A percentile compares a stretch with the other conserved stretches of the same genome.
Evolutionary conservation across 1,139 yeast species (phyloP).

Genomic region (Geotrichum aggregatum): DNA sequence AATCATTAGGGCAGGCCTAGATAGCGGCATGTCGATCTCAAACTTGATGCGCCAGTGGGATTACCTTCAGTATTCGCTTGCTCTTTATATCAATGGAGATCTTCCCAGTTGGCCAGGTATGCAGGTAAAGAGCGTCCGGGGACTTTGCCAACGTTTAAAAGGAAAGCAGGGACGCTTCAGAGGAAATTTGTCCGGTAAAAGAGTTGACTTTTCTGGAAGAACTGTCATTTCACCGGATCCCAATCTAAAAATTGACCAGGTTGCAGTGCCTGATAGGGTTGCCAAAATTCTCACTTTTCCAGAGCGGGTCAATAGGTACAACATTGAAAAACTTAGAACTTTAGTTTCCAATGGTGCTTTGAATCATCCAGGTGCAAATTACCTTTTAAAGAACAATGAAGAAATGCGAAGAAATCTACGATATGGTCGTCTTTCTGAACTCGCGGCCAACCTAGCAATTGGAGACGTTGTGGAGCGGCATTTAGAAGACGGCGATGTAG

Average conservation of each 20-base stretch:
- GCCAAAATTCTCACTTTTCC: slow-evolving; percentile 96
- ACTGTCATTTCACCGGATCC: slow-evolving; percentile 99
- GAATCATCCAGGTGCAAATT: slow-evolving; percentile 94
- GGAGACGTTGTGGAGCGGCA: slow-evolving; percentile 99
- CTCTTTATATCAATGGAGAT: slow-evolving; percentile 96
- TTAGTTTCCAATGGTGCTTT: slow-evolving; percentile 82
- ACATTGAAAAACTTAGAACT: slow-evolving; percentile 67
- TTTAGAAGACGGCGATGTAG: slow-evolving; percentile 94
- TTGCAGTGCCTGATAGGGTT: slow-evolving; percentile 95
- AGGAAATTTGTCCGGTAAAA: slow-evolving; percentile 95
- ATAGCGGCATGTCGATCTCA: slow-evolving; percentile 87
- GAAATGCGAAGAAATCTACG: slow-evolving; percentile 81
- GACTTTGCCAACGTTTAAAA: slow-evolving; percentile 92
- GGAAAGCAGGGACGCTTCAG: slow-evolving; percentile 99
- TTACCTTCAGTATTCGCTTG: slow-evolving; percentile 87
- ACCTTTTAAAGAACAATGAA: slow-evolving; percentile 76
- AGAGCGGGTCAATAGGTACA: slow-evolving; percentile 87
- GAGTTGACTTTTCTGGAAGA: slow-evolving; percentile 97
- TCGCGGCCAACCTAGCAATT: slow-evolving; percentile 69
- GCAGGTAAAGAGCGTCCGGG: slow-evolving; percentile 81
- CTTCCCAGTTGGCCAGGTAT: slow-evolving; percentile 50
- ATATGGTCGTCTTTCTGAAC: slow-evolving; percentile 76
- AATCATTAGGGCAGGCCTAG: slow-evolving; percentile 87
- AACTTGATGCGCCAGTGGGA: slow-evolving; percentile 99
- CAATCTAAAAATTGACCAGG: slow-evolving; percentile 88